Evolutionary conservation across 2,329 filamentous ascomycete genomes (phyloP), one percentile per base, ranked within the genome.

Genomic region (Hypoxylon sp.): DNA sequence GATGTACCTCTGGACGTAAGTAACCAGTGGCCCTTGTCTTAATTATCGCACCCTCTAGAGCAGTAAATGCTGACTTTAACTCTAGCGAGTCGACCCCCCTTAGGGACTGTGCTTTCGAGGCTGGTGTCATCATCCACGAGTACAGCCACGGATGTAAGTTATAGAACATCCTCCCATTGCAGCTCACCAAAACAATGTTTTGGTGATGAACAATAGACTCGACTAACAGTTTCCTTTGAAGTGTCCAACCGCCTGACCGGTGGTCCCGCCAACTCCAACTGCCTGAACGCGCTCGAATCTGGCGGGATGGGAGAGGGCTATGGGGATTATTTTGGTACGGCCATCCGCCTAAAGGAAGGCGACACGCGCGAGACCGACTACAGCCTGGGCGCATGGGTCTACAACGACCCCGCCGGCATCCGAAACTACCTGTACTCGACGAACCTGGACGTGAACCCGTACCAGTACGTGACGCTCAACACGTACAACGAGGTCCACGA

Each of bases 111-210:
- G 68, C 74, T n/a, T 84, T 86, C 56, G 82, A 86, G 36, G 77
- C 79, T 4, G 78, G 80, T 48, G 79, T 86, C 12, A 73, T 86
- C 15, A 78, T 86, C 53, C 83, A 86, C 70, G 80, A 83, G 63
- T 82, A 78, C 63, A 80, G 75, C 1, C 79, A 82, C 67, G 77
- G 77, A 50, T 17, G 72, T 74, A 60, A 68, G 72, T 62, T 7
- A 16, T 26, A 26, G 35, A 5, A 3, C 36, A 25, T 20, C 17
- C 15, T 11, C n/a, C n/a, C n/a, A n/a, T n/a, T n/a, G n/a, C n/a
- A n/a, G n/a, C n/a, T n/a, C n/a, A n/a, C n/a, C n/a, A n/a, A n/a
- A n/a, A n/a, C n/a, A n/a, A n/a, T n/a, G n/a, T n/a, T n/a, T n/a
- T n/a, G n/a, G n/a, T n/a, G n/a, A n/a, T n/a, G n/a, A n/a, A n/a